Evolutionary conservation across 495 filamentous ascomycete species (phyloP).

Genomic region (Penicillium argentinense): DNA sequence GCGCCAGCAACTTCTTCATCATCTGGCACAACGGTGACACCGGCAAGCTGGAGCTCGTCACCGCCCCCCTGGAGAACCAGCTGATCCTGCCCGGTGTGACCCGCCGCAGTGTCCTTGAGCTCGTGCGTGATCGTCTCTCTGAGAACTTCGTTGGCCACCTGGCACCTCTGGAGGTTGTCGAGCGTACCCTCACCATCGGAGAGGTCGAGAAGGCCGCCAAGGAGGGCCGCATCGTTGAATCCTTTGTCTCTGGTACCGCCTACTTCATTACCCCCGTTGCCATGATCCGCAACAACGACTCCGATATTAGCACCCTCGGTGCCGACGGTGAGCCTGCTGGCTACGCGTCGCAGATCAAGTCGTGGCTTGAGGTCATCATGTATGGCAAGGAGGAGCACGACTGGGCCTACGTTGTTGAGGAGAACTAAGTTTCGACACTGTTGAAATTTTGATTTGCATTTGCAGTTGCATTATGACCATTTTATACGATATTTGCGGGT

Average conservation of each 20-base stretch:
- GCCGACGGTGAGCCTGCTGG: slow-evolving; percentile 57
- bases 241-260: slow-evolving; percentile 86
- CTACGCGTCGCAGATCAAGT: slow-evolving; percentile 71
- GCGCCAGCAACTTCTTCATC: slow-evolving; percentile 91
- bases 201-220: slow-evolving; percentile 71
- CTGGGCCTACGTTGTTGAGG: slow-evolving; percentile 75
- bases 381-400: slow-evolving; percentile 77
- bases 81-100: slow-evolving; percentile 88
- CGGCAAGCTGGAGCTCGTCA: slow-evolving; percentile 71
- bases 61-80: slow-evolving; percentile 75
- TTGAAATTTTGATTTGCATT: background rate
- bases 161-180: slow-evolving; percentile 68
- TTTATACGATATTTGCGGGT: background rate
- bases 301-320: slow-evolving; percentile 66
- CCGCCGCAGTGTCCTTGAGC: slow-evolving; percentile 69
- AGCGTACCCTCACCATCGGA: slow-evolving; percentile 75
- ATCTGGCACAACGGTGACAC: slow-evolving; percentile 69
- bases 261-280: slow-evolving; percentile 80
- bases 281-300: slow-evolving; percentile 68
- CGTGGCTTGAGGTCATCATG: slow-evolving; percentile 81
- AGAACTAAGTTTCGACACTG: no score
- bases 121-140: slow-evolving; percentile 62
- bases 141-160: slow-evolving; percentile 34
- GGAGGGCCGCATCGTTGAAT: slow-evolving; percentile 78
- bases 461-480: slow-evolving; percentile 1